Base-by-base conservation (phyloP, 495 filamentous ascomycete genomes). In the Aspergillus asperescens region DNA sequence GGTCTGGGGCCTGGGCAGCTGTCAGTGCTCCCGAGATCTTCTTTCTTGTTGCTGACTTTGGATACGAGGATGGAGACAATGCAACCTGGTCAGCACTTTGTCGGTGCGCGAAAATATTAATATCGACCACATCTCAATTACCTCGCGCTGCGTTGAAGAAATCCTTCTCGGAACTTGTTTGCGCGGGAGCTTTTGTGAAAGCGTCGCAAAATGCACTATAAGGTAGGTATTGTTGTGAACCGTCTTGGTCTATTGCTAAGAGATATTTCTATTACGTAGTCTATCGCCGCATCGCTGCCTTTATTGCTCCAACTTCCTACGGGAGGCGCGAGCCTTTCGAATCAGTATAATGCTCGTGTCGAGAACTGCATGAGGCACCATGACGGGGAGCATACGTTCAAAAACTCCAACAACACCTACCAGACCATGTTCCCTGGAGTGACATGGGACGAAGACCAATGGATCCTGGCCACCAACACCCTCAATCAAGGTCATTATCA, bases 391-490 rank as follows among this genome's bases (percentile, higher is more conserved):
- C 35, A 37, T 20, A 22, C 20, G 13, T 6, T 24, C 16, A 22
- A 28, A 20, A 24, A 46, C 9, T 42, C 53, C 37, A 58, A 40
- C 16, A 67, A 69, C 39, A 59, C 70, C 16, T 79, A 80, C 50
- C 44, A 69, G 35, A 79, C 76, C 2, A 67, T 69, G 19, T 80
- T 80, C 43, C 54, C 66, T 7, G 73, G 72, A 3, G 75, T 80
- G 13, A 79, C 72, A 5, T 89, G 83, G 84, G 80, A 87, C 52
- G 74, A 85, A 35, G 74, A 74, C 29, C 75, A 81, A 39, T 87
- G 85, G 85, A 60, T 69, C 4, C 66, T 88, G 7, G 74, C 68
- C 0, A 83, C 80, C 2, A 79, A 72, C 7, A 70, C 60, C 15
- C 66, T 82, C 2, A 71, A 79, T 46, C 81, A 78, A 54, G 83